These are phyloP conservation scores for Vinca minor DNA, from an alignment of 257 asterid genomes.

Conservation along the genomic window DNA sequence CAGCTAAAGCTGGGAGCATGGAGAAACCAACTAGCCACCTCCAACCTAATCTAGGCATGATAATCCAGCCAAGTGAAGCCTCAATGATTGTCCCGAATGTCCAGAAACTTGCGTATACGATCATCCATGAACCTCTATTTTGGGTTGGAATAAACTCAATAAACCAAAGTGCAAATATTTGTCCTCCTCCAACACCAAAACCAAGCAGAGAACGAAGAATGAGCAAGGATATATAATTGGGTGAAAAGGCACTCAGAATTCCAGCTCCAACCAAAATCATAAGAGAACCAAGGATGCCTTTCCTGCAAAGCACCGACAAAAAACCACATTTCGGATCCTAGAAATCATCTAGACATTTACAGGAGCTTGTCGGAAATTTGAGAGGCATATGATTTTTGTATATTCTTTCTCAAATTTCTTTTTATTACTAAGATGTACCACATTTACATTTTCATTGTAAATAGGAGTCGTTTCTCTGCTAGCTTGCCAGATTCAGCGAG, in stretches of 20 bases:
- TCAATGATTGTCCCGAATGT: slow-evolving; percentile 33
- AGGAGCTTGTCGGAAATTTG: not conserved
- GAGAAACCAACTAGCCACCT: slow-evolving; percentile 34
- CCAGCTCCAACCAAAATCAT: slow-evolving; percentile 44
- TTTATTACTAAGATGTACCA: no score
- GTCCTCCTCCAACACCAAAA: slow-evolving; percentile 36
- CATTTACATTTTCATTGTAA: not conserved
- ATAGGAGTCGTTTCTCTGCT: no score
- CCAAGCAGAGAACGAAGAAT: slow-evolving; percentile 32
- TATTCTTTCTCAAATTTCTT: not conserved
- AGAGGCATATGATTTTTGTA: not conserved
- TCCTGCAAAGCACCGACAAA: slow-evolving; percentile 34
- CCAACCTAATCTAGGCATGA: slow-evolving; percentile 38
- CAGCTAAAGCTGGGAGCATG: slow-evolving; percentile 19
- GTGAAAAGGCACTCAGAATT: slow-evolving; percentile 56
- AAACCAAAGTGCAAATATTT: slow-evolving; percentile 39
- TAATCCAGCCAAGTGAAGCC: slow-evolving; percentile 43
- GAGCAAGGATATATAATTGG: slow-evolving; percentile 30
- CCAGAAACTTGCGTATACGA: slow-evolving; percentile 27
- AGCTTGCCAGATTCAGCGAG: no score
- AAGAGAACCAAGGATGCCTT: slow-evolving; percentile 49
- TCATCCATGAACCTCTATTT: slow-evolving; percentile 39
- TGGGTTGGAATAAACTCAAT: slow-evolving; percentile 32
- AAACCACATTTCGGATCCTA: not conserved
- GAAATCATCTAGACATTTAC: not conserved